phyloP scores from a whole-genome alignment of 2,329 filamentous ascomycete species.

The Neoarthrinium moseri region DNA sequence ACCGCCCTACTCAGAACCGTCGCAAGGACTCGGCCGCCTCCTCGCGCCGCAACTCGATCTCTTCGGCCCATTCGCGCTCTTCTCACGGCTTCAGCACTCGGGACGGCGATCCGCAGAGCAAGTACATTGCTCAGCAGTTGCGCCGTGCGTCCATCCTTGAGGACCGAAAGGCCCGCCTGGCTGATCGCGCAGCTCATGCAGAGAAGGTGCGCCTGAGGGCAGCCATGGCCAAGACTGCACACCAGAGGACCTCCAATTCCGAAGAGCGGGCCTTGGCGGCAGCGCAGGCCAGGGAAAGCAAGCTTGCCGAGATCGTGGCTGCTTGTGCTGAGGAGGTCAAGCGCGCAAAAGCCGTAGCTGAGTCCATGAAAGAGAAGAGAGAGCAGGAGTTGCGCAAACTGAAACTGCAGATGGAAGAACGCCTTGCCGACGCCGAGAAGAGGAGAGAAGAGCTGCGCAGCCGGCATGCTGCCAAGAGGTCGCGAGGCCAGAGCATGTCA shows the following conservation, averaged over 20 bases:
- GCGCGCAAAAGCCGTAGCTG: conserved; percentile 78
- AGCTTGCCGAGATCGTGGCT: conserved; percentile 78
- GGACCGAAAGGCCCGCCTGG: conserved; percentile 74
- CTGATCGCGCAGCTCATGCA: conserved; percentile 77
- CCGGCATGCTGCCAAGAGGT: conserved; percentile 50
- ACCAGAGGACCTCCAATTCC: conserved; percentile 62
- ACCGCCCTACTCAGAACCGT: conserved; percentile 63
- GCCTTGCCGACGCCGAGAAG: conserved; percentile 73
- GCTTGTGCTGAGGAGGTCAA: conserved; percentile 81
- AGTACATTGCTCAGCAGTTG: conserved; percentile 74
- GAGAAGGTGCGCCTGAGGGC: conserved; percentile 79
- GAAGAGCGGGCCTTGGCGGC: conserved; percentile 78
- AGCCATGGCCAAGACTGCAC: conserved; percentile 69
- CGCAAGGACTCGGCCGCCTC: conserved; percentile 76
- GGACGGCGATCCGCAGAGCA: conserved; percentile 64
- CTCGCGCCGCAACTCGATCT: conserved; percentile 77
- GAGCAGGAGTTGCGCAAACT: conserved; percentile 71
- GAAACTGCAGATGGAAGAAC: conserved; percentile 75
- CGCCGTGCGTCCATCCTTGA: conserved; percentile 79
- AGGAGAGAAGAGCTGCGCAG: conserved; percentile 65
- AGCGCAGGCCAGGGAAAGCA: conserved; percentile 74
- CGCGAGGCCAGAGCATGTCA: conserved; percentile 50
- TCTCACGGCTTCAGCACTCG: conserved; percentile 55
- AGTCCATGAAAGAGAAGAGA: conserved; percentile 77
- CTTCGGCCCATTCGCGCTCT: conserved; percentile 70